Percentiles rank a stretch among this genome's conserved stretches.
These are phyloP conservation scores for Wallacemonas sp. DNA, from an alignment of 208 protist genomes.

Conservation along the genomic window DNA sequence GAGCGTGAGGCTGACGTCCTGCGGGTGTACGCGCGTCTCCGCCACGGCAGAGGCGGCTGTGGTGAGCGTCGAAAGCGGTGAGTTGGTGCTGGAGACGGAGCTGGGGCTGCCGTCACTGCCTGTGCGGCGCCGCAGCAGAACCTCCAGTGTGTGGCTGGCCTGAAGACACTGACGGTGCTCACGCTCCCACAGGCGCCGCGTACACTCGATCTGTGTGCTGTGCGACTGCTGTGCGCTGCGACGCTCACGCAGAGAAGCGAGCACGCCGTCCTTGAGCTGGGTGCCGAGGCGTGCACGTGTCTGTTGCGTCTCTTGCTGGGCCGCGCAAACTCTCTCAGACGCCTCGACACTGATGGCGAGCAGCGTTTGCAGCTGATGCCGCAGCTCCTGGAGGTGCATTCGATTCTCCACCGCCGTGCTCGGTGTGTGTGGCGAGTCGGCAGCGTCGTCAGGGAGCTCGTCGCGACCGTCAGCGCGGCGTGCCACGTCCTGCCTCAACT, in stretches of 20 bases:
- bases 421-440: not conserved
- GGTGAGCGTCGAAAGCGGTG: too few relatives aligned
- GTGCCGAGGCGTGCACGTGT: constrained; percentile 25
- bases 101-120: constrained; percentile 2
- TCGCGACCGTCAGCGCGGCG: constrained; percentile 18
- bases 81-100: not conserved
- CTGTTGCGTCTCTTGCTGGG: constrained; percentile 27
- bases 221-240: constrained; percentile 49
- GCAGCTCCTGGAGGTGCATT: constrained; percentile 49
- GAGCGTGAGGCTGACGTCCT: constrained; percentile 30
- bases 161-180: constrained; percentile 58
- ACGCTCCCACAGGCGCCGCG: constrained; percentile 49
- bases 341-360: constrained; percentile 27
- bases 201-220: constrained; percentile 43
- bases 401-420: constrained; percentile 5
- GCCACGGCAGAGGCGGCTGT: constrained; percentile 6
- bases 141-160: constrained; percentile 30
- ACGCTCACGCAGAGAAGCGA: constrained; percentile 42
- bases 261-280: constrained; percentile 26
- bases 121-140: constrained; percentile 16
- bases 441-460: constrained; percentile 17
- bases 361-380: constrained; percentile 28
- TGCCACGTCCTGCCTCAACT: constrained; percentile 9
- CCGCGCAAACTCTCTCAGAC: constrained; percentile 5
- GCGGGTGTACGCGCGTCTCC: constrained; percentile 41